Base-by-base conservation (phyloP, 352 stramenopile genomes). In the Achlya hypogyna region DNA sequence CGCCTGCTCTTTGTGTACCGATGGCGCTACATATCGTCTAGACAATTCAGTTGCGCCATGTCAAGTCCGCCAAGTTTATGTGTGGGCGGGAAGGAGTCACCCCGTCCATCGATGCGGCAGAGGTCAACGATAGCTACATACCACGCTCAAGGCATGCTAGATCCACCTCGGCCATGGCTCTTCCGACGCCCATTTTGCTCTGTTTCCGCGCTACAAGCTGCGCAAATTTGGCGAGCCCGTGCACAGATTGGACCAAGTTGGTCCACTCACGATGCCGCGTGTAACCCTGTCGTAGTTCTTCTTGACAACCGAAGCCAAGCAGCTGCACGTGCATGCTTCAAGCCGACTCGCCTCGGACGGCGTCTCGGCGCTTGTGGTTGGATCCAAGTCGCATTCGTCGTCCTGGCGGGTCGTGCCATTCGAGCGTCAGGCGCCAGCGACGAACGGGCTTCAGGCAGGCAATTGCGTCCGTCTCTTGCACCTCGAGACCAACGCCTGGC, bases 161-260 rank as follows among this genome's bases (percentile, higher is more conserved):
- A 74, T 87, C 10, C 82, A 72, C 42, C 53, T 90, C 20, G 74
- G 78, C 23, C 69, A 45, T 9, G 79, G 77, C 0, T 84, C 78
- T 0, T 73, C 77, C 10, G 73, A 71, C 28, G 77, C 77, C 0
- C 73, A 88, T 29, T 84, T 90, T 32, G 76, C 54, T 18, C 70
- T 86, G 16, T 42, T 88, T 5, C 82, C 80, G 14, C 75, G 80
- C 0, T 88, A 87, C 65, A 88, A 90, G 53, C 70, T 88, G 16
- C 75, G 82, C 5, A 76, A 79, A 12, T 86, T 81, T 73, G 82
- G 82, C 25, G 71, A 79, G 18, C 79, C 80, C 53, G 78, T 88
- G 28, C 78, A 86, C 29, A 47, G 88, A 23, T 87, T 78, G 5
- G 82, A 90, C 47, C 82, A 90, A 72, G 79, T 87, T n/a, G n/a